Base-by-base conservation (phyloP, 2,329 filamentous ascomycete species). In the Falciphora oryzae region DNA sequence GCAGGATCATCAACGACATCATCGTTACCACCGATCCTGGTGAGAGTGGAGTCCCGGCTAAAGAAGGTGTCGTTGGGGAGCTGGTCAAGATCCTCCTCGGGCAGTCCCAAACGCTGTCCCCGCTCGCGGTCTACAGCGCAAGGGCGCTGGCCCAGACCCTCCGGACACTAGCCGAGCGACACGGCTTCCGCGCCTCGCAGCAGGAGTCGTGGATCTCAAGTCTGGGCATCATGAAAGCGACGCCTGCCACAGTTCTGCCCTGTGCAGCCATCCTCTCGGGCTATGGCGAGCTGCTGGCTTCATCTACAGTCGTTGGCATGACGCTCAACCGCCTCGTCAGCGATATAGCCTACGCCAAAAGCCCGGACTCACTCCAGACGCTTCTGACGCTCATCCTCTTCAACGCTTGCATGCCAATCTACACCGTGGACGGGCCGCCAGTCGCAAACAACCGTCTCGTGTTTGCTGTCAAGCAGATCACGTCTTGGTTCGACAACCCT, bases 391-490 rank as follows among this genome's bases (percentile, higher is more conserved):
- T 89, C 3, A 79, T 84, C 2, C 75, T 89, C 1, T 75, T 89
- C 5, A 83, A 86, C 25, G 75, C 82, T 10, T 81, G 79, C 65
- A 74, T 84, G 65, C 73, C 77, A 11, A 74, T 86, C 18, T 89
- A 86, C 66, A 79, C 82, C 29, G 61, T 73, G 0, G 83, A 79
- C 2, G 76, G 82, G 66, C 68, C 88, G 10, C 86, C 86, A 0
- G 81, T 87, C 1, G 82, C 84, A 1, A 85, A 83, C 59, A 87
- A 93, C 70, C 85, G 93, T 29, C 76, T 95, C 3, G 86, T 97
- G 0, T 95, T 97, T 76, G 87, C 94, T 11, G 86, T 94, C 57
- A 91, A 90, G 72, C 89, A 93, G 67, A 82, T 97, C 10, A 83
- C 90, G 0, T 83, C 86, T 11, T 93, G 90, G 85, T 78, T 93